phyloP scores from a whole-genome alignment of 2,329 filamentous ascomycete species.

The Talaromyces sp. region DNA sequence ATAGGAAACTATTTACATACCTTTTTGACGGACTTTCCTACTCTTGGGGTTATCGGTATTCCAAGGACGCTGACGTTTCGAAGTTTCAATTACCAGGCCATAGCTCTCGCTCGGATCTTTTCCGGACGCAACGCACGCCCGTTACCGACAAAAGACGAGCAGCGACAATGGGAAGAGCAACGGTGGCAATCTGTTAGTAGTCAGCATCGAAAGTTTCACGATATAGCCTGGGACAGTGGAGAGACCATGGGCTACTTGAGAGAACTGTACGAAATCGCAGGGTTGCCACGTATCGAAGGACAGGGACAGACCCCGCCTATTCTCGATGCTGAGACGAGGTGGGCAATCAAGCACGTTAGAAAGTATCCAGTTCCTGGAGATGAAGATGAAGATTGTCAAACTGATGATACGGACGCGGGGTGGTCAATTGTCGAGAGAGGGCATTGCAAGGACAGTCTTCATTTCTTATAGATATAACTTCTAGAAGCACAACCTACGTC shows the following conservation, averaged over 20 bases:
- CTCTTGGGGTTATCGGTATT: slow-evolving; percentile 48
- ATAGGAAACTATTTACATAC: slow-evolving; percentile 49
- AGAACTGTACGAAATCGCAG: slow-evolving; percentile 15
- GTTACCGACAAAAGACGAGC: slow-evolving; percentile 46
- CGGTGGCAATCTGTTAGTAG: slow-evolving; percentile 22
- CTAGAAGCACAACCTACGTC: neutral
- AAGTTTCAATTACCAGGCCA: slow-evolving; percentile 63
- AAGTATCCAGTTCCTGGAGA: slow-evolving; percentile 15
- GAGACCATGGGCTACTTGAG: slow-evolving; percentile 17
- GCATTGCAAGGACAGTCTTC: slow-evolving; percentile 12
- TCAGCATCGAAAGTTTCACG: slow-evolving; percentile 17
- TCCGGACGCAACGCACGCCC: slow-evolving; percentile 43
- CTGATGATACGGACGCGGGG: neutral
- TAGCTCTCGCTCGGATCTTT: slow-evolving; percentile 54
- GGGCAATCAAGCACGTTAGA: slow-evolving; percentile 19
- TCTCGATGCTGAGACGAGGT: slow-evolving; percentile 17
- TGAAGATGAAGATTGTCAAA: slow-evolving; percentile 1
- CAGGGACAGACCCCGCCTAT: slow-evolving; percentile 17
- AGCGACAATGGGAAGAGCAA: slow-evolving; percentile 52
- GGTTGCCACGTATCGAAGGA: slow-evolving; percentile 17
- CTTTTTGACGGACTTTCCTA: slow-evolving; percentile 47
- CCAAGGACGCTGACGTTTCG: slow-evolving; percentile 52
- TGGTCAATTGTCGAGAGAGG: slow-evolving; percentile 9
- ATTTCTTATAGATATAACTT: slow-evolving; percentile 14
- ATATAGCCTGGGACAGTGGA: slow-evolving; percentile 18